Percentiles rank a stretch among this genome's conserved stretches.
Evolutionary conservation across 495 filamentous ascomycete genomes (phyloP).

Genomic region (Hypoxylon trugodes): DNA sequence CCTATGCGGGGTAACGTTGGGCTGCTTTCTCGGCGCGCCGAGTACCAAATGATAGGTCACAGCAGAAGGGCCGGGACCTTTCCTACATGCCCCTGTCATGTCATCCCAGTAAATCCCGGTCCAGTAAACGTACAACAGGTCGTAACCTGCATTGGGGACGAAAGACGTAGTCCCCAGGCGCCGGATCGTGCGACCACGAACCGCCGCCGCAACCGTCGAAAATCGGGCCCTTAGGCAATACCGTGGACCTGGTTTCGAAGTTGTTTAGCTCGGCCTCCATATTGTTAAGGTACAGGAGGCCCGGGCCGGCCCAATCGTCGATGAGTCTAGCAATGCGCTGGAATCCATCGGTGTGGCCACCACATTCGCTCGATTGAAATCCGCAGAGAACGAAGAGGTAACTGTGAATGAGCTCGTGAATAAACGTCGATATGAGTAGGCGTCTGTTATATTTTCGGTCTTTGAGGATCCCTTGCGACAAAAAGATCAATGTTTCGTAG

Average conservation of each 20-base stretch:
- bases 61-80: conserved; percentile 11
- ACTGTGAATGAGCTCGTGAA: conserved; percentile 67
- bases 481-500: conserved; percentile 64
- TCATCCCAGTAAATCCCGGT: conserved; percentile 29
- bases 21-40: conserved; percentile 32
- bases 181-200: conserved; percentile 29
- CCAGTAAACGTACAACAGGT: conserved; percentile 34
- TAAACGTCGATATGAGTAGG: conserved; percentile 63
- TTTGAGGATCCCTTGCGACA: conserved; percentile 59
- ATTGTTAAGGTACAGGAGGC: conserved; percentile 56
- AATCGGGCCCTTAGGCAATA: conserved; percentile 16
- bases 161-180: conserved; percentile 26
- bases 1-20: conserved; percentile 38
- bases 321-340: conserved; percentile 58
- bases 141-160: conserved; percentile 35
- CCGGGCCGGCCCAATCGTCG: conserved; percentile 61
- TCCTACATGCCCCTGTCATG: too few relatives aligned
- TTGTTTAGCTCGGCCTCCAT: conserved; percentile 63
- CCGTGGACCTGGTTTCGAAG: conserved; percentile 44
- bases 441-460: conserved; percentile 56
- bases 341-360: conserved; percentile 64
- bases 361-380: conserved; percentile 55
- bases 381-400: conserved; percentile 65
- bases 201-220: conserved; percentile 23
- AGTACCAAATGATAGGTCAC: conserved; percentile 11